Base-by-base conservation (phyloP, 2,329 filamentous ascomycete genomes). In the Aspergillus calidoustus region DNA sequence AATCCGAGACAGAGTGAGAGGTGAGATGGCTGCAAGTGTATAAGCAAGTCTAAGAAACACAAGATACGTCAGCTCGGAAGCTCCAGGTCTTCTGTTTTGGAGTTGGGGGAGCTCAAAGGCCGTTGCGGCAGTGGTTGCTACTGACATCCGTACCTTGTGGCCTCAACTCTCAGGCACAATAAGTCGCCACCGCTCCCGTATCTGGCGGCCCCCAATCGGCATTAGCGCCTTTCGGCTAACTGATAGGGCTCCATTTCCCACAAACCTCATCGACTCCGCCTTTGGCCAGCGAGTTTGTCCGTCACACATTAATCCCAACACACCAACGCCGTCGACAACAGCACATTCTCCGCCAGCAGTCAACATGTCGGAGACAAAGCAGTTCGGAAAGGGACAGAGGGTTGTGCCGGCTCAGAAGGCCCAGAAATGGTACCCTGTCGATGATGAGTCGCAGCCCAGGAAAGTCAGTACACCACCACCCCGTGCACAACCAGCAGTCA, bases 371-470 rank as follows among this genome's bases (percentile, higher is more conserved):
- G 82, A 81, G 84, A 91, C 89, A 79, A 96, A 97, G 92, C 94
- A 91, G 87, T 97, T 97, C 88, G 93, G 93, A 86, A 95, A 95
- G 89, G 92, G 92, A 84, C 91, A 92, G 86, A 90, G 94, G 86
- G 87, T 90, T 83, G 90, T 97, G 82, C 93, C 86, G 83, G 86
- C 87, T 80, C 89, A 97, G 84, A 96, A 96, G 91, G 94, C 94
- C 78, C 89, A 91, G 87, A 98, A 97, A 87, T 99, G 94, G 92
- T 99, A 99, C 86, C 92, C 93, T 82, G 91, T 92, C 80, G 91
- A 96, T 83, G 94, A 97, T 83, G 91, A 94, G 80, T 80, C 87
- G 81, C 85, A 90, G 84, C 87, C 89, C 78, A 96, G 93, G 89
- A 94, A 96, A 91, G 95, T 99, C 88, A 87, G 93, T 91, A 75